Evolutionary conservation across 495 filamentous ascomycete species (phyloP).

Genomic region (Clavariopsis aquatica): DNA sequence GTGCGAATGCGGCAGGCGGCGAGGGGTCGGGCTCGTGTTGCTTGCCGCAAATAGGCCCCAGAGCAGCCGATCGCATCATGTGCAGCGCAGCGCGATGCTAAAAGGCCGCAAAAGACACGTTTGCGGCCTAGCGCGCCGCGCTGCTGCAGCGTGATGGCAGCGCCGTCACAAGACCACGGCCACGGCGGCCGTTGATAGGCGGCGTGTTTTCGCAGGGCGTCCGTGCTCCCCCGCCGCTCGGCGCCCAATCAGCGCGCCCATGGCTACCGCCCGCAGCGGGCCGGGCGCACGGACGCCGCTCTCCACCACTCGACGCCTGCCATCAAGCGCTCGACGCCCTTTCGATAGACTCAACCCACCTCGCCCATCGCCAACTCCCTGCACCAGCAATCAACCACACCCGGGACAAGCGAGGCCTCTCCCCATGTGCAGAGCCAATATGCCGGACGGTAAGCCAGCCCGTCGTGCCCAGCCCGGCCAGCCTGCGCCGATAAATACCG

Average conservation of each 20-base stretch:
- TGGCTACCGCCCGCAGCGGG: constrained; percentile 21
- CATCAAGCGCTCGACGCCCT: constrained; percentile 32
- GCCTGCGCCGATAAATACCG: constrained; percentile 31
- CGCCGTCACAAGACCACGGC: constrained; percentile 27
- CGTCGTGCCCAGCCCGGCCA: not conserved
- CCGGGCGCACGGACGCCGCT: constrained; percentile 16
- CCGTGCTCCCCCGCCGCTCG: constrained; percentile 26
- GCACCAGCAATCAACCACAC: constrained; percentile 34
- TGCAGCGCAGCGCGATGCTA: too few species aligned
- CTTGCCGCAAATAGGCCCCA: too few species aligned
- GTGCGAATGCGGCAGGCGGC: constrained; percentile 12
- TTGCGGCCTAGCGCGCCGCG: not conserved
- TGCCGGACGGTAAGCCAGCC: constrained; percentile 34
- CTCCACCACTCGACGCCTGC: constrained; percentile 31
- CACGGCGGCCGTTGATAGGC: constrained; percentile 15
- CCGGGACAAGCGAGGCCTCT: constrained; percentile 25
- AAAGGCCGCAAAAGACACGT: too few species aligned
- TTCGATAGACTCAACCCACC: constrained; percentile 23
- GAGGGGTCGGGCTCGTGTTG: too few species aligned
- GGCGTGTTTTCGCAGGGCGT: constrained; percentile 22
- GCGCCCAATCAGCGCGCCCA: constrained; percentile 24
- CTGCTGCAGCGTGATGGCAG: constrained; percentile 37
- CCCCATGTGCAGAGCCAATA: constrained; percentile 25
- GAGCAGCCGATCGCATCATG: too few species aligned
- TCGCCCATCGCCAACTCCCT: constrained; percentile 8